These are phyloP conservation scores for Calonectria multiphialidica DNA, from an alignment of 2,329 filamentous ascomycete genomes.

Conservation along the genomic window DNA sequence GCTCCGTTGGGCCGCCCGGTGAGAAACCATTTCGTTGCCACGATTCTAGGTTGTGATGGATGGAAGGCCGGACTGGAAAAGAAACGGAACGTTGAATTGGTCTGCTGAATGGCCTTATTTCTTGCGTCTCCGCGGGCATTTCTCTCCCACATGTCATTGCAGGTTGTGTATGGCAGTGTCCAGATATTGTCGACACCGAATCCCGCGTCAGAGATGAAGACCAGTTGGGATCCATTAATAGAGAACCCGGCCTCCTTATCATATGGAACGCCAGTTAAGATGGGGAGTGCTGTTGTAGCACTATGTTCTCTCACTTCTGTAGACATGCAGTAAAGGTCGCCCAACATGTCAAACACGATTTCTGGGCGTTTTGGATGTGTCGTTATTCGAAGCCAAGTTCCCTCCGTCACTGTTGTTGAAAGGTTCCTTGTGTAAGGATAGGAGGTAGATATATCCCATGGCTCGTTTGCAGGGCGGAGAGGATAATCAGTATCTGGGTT, in stretches of 20 bases:
- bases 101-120: neutral
- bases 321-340: slow-evolving; percentile 4
- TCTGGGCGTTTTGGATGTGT: neutral
- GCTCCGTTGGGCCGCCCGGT: neutral
- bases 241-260: slow-evolving; percentile 5
- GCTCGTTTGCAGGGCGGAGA: neutral
- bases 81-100: slow-evolving; percentile 6
- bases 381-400: slow-evolving; percentile 1
- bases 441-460: neutral
- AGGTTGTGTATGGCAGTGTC: slow-evolving; percentile 1
- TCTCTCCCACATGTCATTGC: neutral
- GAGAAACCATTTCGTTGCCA: slow-evolving; percentile 1
- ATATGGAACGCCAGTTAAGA: neutral
- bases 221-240: neutral
- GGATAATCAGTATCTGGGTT: slow-evolving; percentile 9
- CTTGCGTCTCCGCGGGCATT: neutral
- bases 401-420: neutral
- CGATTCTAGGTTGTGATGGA: neutral
- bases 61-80: neutral
- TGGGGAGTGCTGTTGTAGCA: neutral
- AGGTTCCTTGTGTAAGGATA: neutral
- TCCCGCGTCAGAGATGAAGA: slow-evolving; percentile 1
- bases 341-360: slow-evolving; percentile 10
- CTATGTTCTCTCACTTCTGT: neutral
- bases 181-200: slow-evolving; percentile 8